Conservation (phyloP, 768 basidiomycete genomes). For the Leucocoprinus sp. region DNA sequence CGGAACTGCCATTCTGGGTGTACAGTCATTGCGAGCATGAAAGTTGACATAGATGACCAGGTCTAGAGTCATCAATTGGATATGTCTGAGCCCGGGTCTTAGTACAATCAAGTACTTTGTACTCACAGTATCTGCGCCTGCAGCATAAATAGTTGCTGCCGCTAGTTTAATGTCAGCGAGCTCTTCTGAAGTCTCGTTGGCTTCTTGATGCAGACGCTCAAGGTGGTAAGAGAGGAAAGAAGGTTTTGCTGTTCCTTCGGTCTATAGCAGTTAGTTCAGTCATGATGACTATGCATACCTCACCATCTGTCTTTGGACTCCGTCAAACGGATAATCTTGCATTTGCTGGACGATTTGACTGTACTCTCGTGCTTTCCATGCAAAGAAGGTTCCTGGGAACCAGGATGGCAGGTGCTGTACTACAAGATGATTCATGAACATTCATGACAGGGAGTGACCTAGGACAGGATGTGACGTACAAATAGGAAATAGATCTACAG, state of each 20-base stretch:
- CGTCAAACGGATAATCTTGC: constrained; percentile 15
- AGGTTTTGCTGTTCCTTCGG: constrained; percentile 24
- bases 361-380: constrained; percentile 12
- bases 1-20: constrained; percentile 47
- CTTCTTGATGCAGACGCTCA: constrained; percentile 28
- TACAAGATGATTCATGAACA: neutral
- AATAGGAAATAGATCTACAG: constrained; percentile 6
- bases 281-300: neutral
- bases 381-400: constrained; percentile 19
- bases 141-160: constrained; percentile 71
- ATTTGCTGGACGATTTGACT: constrained; percentile 5
- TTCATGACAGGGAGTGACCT: too few species aligned
- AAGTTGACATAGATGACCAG: constrained; percentile 45
- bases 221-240: constrained; percentile 46
- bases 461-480: neutral
- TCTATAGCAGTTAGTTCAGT: neutral
- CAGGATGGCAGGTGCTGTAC: constrained; percentile 19
- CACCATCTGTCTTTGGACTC: constrained; percentile 15
- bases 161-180: constrained; percentile 66
- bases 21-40: constrained; percentile 59
- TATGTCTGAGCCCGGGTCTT: neutral
- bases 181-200: constrained; percentile 22
- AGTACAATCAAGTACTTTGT: neutral
- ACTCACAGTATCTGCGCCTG: constrained; percentile 56
- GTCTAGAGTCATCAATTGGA: constrained; percentile 27